Conservation (phyloP, 805 yeast genomes). For the Starmerella powellii region DNA sequence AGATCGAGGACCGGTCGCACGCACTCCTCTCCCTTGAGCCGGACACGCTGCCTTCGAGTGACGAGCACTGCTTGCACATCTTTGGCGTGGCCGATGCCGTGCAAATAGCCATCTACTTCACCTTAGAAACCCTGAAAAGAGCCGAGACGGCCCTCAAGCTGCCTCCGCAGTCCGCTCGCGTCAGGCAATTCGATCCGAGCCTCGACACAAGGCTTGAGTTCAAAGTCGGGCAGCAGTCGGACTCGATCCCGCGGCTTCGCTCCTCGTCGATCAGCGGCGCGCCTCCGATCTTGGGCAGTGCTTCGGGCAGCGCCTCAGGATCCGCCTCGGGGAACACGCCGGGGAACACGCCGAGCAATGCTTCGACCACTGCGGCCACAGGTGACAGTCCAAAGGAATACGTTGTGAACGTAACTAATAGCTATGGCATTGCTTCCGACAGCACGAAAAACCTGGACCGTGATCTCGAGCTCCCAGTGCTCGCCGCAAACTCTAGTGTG, state of each 20-base stretch:
- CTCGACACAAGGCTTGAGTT: slow-evolving; percentile 1
- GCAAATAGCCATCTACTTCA: slow-evolving; percentile 67
- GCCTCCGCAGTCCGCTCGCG: not conserved
- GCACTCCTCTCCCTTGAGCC: slow-evolving; percentile 66
- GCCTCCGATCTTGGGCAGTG: no score
- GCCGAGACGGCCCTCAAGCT: not conserved
- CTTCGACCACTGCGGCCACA: no score
- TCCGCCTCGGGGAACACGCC: no score
- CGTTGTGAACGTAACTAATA: no score
- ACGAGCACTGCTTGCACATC: slow-evolving; percentile 60
- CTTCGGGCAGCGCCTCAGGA: no score
- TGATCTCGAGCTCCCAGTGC: slow-evolving; percentile 3
- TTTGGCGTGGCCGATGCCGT: slow-evolving; percentile 78
- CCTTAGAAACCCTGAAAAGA: slow-evolving; percentile 43
- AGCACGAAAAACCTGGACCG: no score
- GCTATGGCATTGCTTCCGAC: no score
- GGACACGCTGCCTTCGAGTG: slow-evolving; percentile 57
- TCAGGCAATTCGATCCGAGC: slow-evolving; percentile 2
- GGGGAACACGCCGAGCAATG: no score
- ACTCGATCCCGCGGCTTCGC: slow-evolving; percentile 1
- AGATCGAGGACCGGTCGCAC: slow-evolving; percentile 71
- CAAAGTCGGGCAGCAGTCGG: slow-evolving; percentile 4
- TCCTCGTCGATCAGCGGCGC: no score
- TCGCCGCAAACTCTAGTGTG: not conserved
- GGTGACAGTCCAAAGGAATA: no score